Evolutionary conservation across 1,284 basidiomycete species (phyloP).

Genomic region (Tetrapyrgos nigripes): DNA sequence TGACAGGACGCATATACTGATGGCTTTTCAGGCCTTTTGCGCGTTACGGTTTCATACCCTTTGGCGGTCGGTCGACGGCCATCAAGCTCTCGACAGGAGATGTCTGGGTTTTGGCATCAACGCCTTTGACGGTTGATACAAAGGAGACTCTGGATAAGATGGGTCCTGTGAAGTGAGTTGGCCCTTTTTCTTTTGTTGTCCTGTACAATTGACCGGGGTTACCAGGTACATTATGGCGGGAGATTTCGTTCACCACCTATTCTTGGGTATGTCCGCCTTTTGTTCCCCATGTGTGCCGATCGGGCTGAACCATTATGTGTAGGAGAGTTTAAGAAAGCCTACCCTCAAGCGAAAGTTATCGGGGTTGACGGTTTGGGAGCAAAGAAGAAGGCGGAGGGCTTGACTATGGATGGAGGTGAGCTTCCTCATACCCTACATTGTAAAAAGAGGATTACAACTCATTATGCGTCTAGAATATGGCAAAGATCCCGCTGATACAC

Average conservation of each 20-base stretch:
- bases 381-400: constrained; percentile 43
- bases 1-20: not conserved
- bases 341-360: constrained; percentile 79
- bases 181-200: not conserved
- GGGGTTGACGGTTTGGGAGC: constrained; percentile 30
- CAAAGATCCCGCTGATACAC: constrained; percentile 61
- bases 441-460: not conserved
- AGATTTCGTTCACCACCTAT: constrained; percentile 72
- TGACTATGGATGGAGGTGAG: constrained; percentile 66
- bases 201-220: not conserved
- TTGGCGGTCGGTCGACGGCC: constrained; percentile 75
- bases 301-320: not conserved
- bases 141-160: constrained; percentile 74
- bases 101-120: constrained; percentile 84
- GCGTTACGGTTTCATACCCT: constrained; percentile 58
- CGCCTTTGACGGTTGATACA: constrained; percentile 78
- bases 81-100: constrained; percentile 64
- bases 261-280: constrained; percentile 50
- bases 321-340: constrained; percentile 78
- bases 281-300: not conserved
- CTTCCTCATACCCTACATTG: not conserved
- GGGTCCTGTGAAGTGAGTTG: constrained; percentile 75
- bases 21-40: constrained; percentile 51
- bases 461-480: constrained; percentile 59
- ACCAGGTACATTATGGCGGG: constrained; percentile 70